Evolutionary conservation across 345 rosid species (phyloP).

Genomic region (Physaria fendleri): DNA sequence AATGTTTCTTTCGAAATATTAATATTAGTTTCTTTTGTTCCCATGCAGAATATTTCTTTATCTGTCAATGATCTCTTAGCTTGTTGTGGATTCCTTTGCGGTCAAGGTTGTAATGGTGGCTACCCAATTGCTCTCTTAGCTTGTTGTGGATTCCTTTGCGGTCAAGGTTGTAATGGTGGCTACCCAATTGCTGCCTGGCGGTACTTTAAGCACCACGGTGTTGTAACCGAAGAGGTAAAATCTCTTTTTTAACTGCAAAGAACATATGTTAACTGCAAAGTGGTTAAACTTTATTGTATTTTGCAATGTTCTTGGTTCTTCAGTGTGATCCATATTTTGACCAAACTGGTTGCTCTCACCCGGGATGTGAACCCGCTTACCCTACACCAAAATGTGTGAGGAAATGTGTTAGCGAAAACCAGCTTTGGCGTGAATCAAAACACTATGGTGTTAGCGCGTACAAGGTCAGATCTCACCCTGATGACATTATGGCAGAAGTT

Average conservation of each 20-base stretch:
- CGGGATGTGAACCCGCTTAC: constrained; percentile 89
- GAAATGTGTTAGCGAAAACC: constrained; percentile 65
- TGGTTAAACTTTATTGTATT: background rate
- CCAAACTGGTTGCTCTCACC: constrained; percentile 79
- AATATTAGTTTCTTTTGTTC: background rate
- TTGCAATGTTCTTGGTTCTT: constrained; percentile 3
- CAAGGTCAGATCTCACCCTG: constrained; percentile 56
- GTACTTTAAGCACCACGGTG: constrained; percentile 65
- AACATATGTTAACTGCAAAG: background rate
- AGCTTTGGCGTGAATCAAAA: constrained; percentile 69
- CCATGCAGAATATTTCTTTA: constrained; percentile 65
- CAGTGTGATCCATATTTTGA: constrained; percentile 97
- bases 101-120: constrained; percentile 87
- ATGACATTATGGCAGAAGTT: constrained; percentile 77
- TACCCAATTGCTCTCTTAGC: constrained; percentile 65
- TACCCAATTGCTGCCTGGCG: constrained; percentile 75
- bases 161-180: constrained; percentile 87
- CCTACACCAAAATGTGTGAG: constrained; percentile 85
- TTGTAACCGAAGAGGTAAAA: constrained; percentile 86
- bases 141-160: constrained; percentile 93
- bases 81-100: constrained; percentile 93
- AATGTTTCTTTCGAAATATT: background rate
- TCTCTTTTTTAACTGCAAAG: background rate
- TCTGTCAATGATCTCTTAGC: constrained; percentile 91
- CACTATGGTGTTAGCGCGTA: constrained; percentile 71